Evolutionary conservation across 1,139 yeast genomes (phyloP), one percentile per base, ranked within the genome.

Genomic region (Pichia sp.): DNA sequence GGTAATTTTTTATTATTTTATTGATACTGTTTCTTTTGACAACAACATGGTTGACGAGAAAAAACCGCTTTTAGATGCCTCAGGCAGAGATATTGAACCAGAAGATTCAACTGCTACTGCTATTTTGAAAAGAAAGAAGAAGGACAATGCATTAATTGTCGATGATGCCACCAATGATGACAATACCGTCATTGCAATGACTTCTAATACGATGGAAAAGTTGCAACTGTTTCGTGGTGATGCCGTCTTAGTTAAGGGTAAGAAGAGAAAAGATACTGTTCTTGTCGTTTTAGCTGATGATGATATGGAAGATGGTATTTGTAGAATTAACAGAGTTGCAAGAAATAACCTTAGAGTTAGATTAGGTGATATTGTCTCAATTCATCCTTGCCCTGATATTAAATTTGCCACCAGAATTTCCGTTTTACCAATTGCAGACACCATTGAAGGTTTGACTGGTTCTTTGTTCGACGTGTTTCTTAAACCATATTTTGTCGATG

Each of bases 131-230:
- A 79, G 92, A 68, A 94, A 94, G 81, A 92, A 92, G 94, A 92
- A 92, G 77, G 96, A 86, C 62, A 94, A 94, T 66, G 76, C 95
- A 44, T 73, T 94, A 59, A 71, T 94, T 54, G 98, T 94, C 43
- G 99, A 94, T 64, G 98, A 94, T 67, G 97, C 99, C 52, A 79
- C 84, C 61, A 88, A 86, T 59, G 99, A 94, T 66, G 98, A 94
- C 66, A 94, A 92, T 69, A 88, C 97, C 34, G 95, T 90, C 52
- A 85, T 94, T 62, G 85, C 97, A 44, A 85, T 94, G 82, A 84
- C 95, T 36, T 85, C 95, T 33, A 83, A 83, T 65, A 94, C 98
- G 31, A 87, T 94, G 95, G 98, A 94, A 64, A 75, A 83, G 58
- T 75, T 94, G 51, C 95, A 92, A 67, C 75, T 94, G 63, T 94